Conservation (phyloP, 331 rosid genomes). For the Stylosanthes scabra region DNA sequence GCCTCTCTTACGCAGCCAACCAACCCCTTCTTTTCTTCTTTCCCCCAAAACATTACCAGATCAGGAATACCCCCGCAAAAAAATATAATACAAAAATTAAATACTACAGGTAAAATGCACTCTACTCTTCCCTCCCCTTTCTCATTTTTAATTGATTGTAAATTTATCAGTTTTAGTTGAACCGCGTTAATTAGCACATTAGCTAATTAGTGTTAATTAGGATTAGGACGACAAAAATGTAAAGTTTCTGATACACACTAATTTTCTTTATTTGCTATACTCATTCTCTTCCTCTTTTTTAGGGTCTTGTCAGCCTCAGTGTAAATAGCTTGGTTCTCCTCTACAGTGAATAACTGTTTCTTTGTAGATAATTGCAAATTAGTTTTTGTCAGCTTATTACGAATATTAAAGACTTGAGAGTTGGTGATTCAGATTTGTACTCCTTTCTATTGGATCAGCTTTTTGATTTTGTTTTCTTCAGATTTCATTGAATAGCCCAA, state of each 20-base stretch:
- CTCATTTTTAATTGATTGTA: no score
- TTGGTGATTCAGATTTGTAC: conserved; percentile 40
- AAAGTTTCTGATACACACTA: no score
- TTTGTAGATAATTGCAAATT: neutral
- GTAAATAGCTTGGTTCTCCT: neutral
- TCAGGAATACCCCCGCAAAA: conserved; percentile 22
- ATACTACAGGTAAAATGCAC: conserved; percentile 31
- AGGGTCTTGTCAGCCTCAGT: neutral
- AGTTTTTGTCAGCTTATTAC: conserved; percentile 1
- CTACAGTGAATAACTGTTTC: neutral
- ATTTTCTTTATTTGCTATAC: no score
- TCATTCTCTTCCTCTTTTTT: neutral
- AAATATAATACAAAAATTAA: neutral
- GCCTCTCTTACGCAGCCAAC: conserved; percentile 55
- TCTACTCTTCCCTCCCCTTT: neutral
- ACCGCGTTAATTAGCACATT: neutral
- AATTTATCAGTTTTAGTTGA: neutral
- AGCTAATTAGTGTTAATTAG: no score
- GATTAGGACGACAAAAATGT: no score
- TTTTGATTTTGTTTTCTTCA: conserved; percentile 1
- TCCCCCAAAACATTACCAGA: conserved; percentile 41
- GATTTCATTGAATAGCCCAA: neutral
- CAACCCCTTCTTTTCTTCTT: conserved; percentile 1
- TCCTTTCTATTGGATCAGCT: conserved; percentile 9
- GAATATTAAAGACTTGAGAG: neutral